Percentiles rank a stretch among this genome's conserved stretches.
phyloP scores from a whole-genome alignment of 2,329 filamentous ascomycete genomes.

The Alternaria atra region DNA sequence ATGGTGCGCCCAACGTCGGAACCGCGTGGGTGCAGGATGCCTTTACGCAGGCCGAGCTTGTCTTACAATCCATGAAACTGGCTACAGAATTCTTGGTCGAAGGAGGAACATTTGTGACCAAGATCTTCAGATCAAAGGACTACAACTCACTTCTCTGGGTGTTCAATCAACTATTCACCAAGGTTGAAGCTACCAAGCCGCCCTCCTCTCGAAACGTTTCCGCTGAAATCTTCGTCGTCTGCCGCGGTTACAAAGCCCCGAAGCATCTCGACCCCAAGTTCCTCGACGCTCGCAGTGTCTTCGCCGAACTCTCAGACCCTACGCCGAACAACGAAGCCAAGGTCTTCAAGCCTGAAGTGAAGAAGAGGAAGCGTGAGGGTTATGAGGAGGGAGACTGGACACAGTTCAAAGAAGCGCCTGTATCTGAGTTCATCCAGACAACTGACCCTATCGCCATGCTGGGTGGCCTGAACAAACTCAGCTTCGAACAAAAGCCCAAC shows the following conservation, averaged over 20 bases:
- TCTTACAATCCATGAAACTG: slow-evolving; percentile 87
- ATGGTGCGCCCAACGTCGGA: slow-evolving; percentile 97
- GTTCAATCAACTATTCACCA: slow-evolving; percentile 93
- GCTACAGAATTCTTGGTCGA: slow-evolving; percentile 87
- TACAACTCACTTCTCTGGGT: slow-evolving; percentile 97
- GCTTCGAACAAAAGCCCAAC: slow-evolving; percentile 80
- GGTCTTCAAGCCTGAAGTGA: slow-evolving; percentile 96
- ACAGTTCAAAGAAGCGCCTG: slow-evolving; percentile 87
- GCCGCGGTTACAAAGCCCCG: slow-evolving; percentile 91
- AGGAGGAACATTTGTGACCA: slow-evolving; percentile 91
- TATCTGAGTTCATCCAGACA: slow-evolving; percentile 93
- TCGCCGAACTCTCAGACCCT: slow-evolving; percentile 86
- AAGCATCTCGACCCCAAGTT: slow-evolving; percentile 93
- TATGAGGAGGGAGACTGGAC: slow-evolving; percentile 96
- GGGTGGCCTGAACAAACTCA: slow-evolving; percentile 82
- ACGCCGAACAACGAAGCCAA: slow-evolving; percentile 96
- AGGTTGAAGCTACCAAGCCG: slow-evolving; percentile 97
- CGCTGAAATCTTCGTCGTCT: slow-evolving; percentile 98
- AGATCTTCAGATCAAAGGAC: slow-evolving; percentile 96
- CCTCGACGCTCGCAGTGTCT: slow-evolving; percentile 86
- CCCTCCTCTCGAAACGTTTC: slow-evolving; percentile 95
- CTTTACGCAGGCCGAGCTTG: slow-evolving; percentile 95
- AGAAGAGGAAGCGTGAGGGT: slow-evolving; percentile 97
- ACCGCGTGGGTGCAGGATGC: slow-evolving; percentile 98
- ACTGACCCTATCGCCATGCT: slow-evolving; percentile 92